Evolutionary conservation across 2,329 filamentous ascomycete species (phyloP).

Genomic region (Pezicula carpinea): DNA sequence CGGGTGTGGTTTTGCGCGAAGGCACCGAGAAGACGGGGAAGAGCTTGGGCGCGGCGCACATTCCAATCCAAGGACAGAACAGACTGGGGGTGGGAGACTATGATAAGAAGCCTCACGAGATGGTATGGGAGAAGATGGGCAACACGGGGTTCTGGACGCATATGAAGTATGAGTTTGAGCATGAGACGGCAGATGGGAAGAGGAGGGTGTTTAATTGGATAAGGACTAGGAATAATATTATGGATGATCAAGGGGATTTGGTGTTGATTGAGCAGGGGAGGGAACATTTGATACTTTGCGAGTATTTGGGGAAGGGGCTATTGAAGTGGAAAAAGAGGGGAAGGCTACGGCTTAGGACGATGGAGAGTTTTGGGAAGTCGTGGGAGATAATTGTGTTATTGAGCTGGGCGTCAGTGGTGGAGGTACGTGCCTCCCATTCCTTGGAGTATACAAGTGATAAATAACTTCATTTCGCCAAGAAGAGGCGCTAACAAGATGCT

Average conservation of each 20-base stretch:
- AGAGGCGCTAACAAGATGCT: not conserved
- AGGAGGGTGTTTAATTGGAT: constrained; percentile 18
- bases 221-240: constrained; percentile 18
- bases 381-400: constrained; percentile 20
- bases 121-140: constrained; percentile 18
- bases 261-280: constrained; percentile 18
- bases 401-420: constrained; percentile 19
- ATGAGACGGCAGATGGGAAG: constrained; percentile 7
- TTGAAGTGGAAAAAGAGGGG: constrained; percentile 24
- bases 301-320: constrained; percentile 19
- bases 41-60: constrained; percentile 16
- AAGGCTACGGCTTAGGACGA: constrained; percentile 12
- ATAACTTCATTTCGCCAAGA: not conserved
- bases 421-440: constrained; percentile 10
- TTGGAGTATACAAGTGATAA: not conserved
- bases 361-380: constrained; percentile 10
- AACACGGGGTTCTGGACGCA: constrained; percentile 21
- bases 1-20: constrained; percentile 15
- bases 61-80: constrained; percentile 14
- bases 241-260: constrained; percentile 21
- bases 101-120: constrained; percentile 5
- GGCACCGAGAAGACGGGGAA: constrained; percentile 17
- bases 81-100: constrained; percentile 17
- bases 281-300: constrained; percentile 15
- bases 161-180: constrained; percentile 19